These are phyloP conservation scores for Cladorrhinum sp. DNA, from an alignment of 2,329 filamentous ascomycete genomes.

Conservation along the genomic window DNA sequence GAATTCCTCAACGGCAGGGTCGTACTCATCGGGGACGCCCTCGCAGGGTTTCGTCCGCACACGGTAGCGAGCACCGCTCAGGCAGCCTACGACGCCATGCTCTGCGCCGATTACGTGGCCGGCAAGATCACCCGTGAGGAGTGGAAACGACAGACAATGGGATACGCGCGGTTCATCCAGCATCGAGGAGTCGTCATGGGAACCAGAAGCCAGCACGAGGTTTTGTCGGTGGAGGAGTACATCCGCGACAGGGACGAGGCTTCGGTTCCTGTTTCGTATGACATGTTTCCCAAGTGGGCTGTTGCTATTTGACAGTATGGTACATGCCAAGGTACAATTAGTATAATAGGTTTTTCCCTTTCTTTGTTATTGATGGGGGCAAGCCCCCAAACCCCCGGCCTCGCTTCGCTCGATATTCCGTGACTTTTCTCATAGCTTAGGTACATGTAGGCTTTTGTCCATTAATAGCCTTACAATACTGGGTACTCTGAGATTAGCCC, in stretches of 20 bases:
- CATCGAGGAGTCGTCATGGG: conserved; percentile 37
- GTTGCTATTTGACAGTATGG: conserved; percentile 29
- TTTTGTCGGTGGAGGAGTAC: conserved; percentile 32
- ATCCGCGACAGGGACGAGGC: conserved; percentile 36
- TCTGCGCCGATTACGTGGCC: conserved; percentile 34
- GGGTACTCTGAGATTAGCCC: too few species aligned
- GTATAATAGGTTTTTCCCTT: too few species aligned
- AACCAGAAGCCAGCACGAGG: conserved; percentile 33
- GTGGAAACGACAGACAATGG: conserved; percentile 36
- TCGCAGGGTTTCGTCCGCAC: conserved; percentile 44
- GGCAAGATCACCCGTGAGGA: conserved; percentile 32
- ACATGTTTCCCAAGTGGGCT: conserved; percentile 35
- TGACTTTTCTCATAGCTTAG: too few species aligned
- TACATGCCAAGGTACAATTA: too few species aligned
- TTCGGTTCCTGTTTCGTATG: conserved; percentile 31
- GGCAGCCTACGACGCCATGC: conserved; percentile 34
- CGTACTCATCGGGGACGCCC: conserved; percentile 42
- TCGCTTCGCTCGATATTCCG: too few species aligned
- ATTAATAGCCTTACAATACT: too few species aligned
- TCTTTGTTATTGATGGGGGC: too few species aligned
- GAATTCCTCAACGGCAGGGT: conserved; percentile 38
- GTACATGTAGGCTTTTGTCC: too few species aligned
- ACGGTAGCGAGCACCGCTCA: conserved; percentile 43
- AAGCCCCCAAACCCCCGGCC: too few species aligned
- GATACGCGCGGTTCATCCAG: conserved; percentile 35